Conservation (phyloP, 2,329 filamentous ascomycete genomes). For the Pseudomassariella vexata region DNA sequence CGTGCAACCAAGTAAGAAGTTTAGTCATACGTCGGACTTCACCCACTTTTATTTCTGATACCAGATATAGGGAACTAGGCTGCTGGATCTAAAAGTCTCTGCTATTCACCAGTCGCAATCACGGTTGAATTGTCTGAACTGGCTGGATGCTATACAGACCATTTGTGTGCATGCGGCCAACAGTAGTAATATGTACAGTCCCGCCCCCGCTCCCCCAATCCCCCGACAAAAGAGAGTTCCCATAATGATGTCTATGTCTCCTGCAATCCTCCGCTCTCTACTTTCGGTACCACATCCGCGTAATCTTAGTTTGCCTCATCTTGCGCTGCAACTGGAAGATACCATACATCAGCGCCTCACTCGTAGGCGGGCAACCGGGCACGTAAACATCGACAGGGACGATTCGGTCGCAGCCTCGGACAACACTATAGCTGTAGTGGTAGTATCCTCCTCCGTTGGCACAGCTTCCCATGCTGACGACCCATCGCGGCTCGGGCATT, state of each 20-base stretch:
- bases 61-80: too few relatives aligned
- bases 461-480: slow-evolving; percentile 76
- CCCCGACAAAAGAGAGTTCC: slow-evolving; percentile 5
- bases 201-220: too few relatives aligned
- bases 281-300: slow-evolving; percentile 53
- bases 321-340: slow-evolving; percentile 75
- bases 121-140: too few relatives aligned
- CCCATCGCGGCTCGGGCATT: slow-evolving; percentile 90
- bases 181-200: slow-evolving; percentile 7
- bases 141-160: slow-evolving; percentile 3
- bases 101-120: too few relatives aligned
- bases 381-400: slow-evolving; percentile 78
- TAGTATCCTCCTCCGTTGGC: slow-evolving; percentile 84
- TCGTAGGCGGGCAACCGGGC: slow-evolving; percentile 63
- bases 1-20: too few relatives aligned
- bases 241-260: slow-evolving; percentile 2
- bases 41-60: too few relatives aligned
- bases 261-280: slow-evolving; percentile 21
- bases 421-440: slow-evolving; percentile 77
- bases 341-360: slow-evolving; percentile 59
- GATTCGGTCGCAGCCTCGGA: slow-evolving; percentile 69
- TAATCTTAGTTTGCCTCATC: slow-evolving; percentile 57
- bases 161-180: slow-evolving; percentile 3
- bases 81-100: too few relatives aligned
- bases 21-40: too few relatives aligned